These are phyloP conservation scores for Fragaria vesca DNA, from an alignment of 306 rosid species.

Conservation along the genomic window DNA sequence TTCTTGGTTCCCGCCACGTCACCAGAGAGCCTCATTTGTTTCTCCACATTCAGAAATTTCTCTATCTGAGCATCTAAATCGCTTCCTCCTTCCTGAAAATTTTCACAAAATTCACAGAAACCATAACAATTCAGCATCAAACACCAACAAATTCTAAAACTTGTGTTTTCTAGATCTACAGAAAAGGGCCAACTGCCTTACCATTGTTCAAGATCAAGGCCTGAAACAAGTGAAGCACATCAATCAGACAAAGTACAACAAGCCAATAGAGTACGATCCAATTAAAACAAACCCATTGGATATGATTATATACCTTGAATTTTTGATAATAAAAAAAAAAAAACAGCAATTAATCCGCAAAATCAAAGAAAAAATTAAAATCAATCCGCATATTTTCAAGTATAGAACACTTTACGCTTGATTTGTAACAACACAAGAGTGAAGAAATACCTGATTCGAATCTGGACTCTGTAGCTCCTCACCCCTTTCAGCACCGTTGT, in stretches of 20 bases:
- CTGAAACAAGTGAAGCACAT: background rate
- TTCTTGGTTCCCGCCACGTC: constrained; percentile 80
- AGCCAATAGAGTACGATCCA: background rate
- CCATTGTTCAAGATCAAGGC: background rate
- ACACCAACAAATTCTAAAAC: background rate
- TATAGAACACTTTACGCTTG: no score
- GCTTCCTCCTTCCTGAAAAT: constrained; percentile 56
- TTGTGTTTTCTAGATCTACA: background rate
- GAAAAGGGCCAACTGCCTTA: background rate
- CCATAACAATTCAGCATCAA: background rate
- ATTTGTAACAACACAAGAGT: no score
- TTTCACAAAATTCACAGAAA: background rate
- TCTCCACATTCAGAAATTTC: constrained; percentile 78
- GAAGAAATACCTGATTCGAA: background rate
- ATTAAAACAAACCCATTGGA: background rate
- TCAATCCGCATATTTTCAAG: no score
- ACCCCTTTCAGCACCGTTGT: background rate
- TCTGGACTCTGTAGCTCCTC: background rate
- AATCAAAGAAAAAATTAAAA: no score
- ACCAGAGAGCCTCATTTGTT: constrained; percentile 79
- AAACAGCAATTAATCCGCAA: background rate
- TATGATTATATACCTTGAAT: no score
- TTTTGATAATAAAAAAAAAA: background rate
- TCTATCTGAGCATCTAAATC: constrained; percentile 63
- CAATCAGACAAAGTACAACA: background rate